Evolutionary conservation across 225 moss, liverwort and hornwort genomes (phyloP).

Genomic region (Pseudisothecium myosuroides): DNA sequence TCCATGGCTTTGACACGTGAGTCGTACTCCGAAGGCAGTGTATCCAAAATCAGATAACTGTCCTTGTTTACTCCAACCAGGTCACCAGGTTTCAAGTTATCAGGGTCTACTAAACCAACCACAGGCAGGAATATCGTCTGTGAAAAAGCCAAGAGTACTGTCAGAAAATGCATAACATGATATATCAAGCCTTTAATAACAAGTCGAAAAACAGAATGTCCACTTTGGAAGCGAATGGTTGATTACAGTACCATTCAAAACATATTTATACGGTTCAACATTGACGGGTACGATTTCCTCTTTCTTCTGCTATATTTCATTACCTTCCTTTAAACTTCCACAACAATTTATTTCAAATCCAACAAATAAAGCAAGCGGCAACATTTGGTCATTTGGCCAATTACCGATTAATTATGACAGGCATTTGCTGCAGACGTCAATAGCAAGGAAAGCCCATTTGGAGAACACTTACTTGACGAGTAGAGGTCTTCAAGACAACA

Average conservation of each 20-base stretch:
- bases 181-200: background rate
- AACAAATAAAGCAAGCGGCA: background rate
- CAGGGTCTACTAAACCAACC: slow-evolving; percentile 84
- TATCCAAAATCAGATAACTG: slow-evolving; percentile 84
- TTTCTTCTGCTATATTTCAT: background rate
- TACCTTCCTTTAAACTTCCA: background rate
- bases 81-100: slow-evolving; percentile 85
- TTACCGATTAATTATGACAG: background rate
- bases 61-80: slow-evolving; percentile 95
- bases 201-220: background rate
- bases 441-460: background rate
- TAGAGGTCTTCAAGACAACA: slow-evolving; percentile 92
- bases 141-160: background rate
- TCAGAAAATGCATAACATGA: background rate
- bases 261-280: background rate
- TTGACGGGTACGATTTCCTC: background rate
- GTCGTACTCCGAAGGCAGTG: slow-evolving; percentile 87
- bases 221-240: background rate
- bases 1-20: slow-evolving; percentile 93
- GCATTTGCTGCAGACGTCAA: background rate
- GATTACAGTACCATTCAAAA: background rate
- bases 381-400: background rate
- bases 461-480: slow-evolving; percentile 64
- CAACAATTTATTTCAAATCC: background rate
- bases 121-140: slow-evolving; percentile 92